These are phyloP conservation scores for Moesziomyces aphidis DNA, from an alignment of 1,284 basidiomycete species.

Conservation along the genomic window DNA sequence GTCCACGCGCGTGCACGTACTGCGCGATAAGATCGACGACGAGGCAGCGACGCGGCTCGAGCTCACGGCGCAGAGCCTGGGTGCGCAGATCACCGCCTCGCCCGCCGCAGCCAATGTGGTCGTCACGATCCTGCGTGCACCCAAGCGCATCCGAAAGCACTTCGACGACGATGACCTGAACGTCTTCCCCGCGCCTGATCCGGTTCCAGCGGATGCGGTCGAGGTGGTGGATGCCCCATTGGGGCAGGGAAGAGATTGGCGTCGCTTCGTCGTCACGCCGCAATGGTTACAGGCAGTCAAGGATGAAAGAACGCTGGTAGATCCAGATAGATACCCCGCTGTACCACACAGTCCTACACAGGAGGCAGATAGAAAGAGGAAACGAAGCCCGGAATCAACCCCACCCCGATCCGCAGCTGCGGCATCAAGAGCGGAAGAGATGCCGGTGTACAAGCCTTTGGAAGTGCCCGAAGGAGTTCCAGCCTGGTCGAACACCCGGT, in stretches of 20 bases:
- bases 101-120: constrained; percentile 31
- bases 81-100: constrained; percentile 28
- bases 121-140: constrained; percentile 35
- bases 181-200: background rate
- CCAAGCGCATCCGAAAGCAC: constrained; percentile 39
- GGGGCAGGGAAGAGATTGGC: constrained; percentile 29
- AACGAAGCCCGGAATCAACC: constrained; percentile 11
- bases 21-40: constrained; percentile 34
- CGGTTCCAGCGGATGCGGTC: background rate
- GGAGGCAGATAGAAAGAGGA: constrained; percentile 8
- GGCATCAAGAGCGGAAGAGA: background rate
- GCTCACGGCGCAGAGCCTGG: constrained; percentile 20
- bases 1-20: constrained; percentile 36
- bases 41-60: constrained; percentile 1
- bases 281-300: constrained; percentile 32
- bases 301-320: constrained; percentile 21
- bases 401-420: constrained; percentile 9
- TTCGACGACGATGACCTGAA: constrained; percentile 18
- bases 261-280: constrained; percentile 34
- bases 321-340: constrained; percentile 40
- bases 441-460: background rate
- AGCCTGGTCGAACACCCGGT: constrained; percentile 44
- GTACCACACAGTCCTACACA: background rate
- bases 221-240: constrained; percentile 5
- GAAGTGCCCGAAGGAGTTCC: constrained; percentile 2